Evolutionary conservation across 805 yeast species (phyloP).

Genomic region (Ogataea kodamae): DNA sequence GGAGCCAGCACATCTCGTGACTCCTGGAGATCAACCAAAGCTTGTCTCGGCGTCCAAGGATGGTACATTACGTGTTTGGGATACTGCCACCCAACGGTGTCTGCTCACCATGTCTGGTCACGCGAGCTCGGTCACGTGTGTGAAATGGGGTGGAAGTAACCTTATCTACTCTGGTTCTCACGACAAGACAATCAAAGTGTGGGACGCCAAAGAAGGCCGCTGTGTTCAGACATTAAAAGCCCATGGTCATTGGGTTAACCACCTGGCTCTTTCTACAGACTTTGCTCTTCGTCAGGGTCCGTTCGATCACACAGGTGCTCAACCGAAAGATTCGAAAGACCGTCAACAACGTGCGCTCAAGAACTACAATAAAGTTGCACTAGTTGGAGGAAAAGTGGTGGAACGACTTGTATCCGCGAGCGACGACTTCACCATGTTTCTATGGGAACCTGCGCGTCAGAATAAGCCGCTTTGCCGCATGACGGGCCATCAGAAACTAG

Average conservation of each 20-base stretch:
- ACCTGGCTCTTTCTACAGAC: constrained; percentile 87
- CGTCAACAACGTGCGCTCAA: constrained; percentile 52
- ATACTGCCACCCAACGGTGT: constrained; percentile 64
- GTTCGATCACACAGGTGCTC: constrained; percentile 64
- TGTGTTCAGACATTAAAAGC: constrained; percentile 75
- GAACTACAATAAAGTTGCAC: constrained; percentile 61
- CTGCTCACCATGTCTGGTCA: constrained; percentile 80
- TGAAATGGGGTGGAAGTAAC: constrained; percentile 94
- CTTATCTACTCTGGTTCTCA: constrained; percentile 86
- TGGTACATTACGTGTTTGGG: constrained; percentile 88
- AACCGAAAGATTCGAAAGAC: constrained; percentile 42
- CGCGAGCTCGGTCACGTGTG: constrained; percentile 84
- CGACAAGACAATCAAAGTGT: constrained; percentile 87
- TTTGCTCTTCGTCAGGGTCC: constrained; percentile 85
- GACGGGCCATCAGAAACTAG: constrained; percentile 97
- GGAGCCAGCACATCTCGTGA: constrained; percentile 88
- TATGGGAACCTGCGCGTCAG: constrained; percentile 87
- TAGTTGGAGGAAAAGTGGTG: constrained; percentile 46
- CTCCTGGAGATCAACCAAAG: constrained; percentile 61
- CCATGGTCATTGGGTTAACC: constrained; percentile 98
- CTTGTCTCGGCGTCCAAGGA: constrained; percentile 89
- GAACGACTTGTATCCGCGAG: constrained; percentile 92
- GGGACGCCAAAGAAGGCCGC: constrained; percentile 81
- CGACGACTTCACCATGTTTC: constrained; percentile 96
- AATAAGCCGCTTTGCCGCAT: constrained; percentile 85